phyloP scores from a whole-genome alignment of 495 filamentous ascomycete species.

The Aspergillus kassunensis region DNA sequence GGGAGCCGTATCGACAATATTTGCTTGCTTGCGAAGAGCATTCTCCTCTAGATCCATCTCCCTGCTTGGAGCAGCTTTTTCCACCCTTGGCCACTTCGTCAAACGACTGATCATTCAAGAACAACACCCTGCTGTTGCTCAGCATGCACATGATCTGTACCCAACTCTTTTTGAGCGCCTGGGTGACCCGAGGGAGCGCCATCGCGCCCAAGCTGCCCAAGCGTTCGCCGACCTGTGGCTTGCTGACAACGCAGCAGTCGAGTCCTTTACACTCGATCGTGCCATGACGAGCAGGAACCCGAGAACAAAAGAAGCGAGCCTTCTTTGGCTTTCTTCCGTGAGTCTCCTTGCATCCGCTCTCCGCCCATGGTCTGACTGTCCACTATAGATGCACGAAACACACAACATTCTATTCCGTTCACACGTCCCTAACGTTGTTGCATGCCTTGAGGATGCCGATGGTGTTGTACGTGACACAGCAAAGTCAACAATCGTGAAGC shows the following conservation, averaged over 20 bases:
- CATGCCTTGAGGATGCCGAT: conserved; percentile 85
- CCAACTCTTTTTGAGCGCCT: conserved; percentile 78
- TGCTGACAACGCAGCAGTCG: conserved; percentile 63
- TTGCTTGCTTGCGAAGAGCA: conserved; percentile 66
- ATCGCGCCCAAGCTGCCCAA: conserved; percentile 64
- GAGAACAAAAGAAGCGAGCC: conserved; percentile 73
- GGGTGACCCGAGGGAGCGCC: conserved; percentile 82
- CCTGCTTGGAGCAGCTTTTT: conserved; percentile 72
- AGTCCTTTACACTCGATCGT: conserved; percentile 70
- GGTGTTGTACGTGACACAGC: conserved; percentile 77
- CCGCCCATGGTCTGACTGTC: conserved; percentile 17
- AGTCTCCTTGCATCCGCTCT: conserved; percentile 29
- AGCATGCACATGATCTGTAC: conserved; percentile 59
- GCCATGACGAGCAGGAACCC: conserved; percentile 77
- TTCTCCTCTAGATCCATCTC: conserved; percentile 66
- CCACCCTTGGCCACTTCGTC: conserved; percentile 76
- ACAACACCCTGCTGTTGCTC: conserved; percentile 59
- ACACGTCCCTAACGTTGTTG: conserved; percentile 79
- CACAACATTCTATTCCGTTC: conserved; percentile 71
- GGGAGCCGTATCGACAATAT: conserved; percentile 62
- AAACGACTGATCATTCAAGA: conserved; percentile 82
- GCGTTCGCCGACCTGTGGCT: conserved; percentile 69
- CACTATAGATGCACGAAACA: conserved; percentile 67
- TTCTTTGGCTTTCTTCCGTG: conserved; percentile 74
- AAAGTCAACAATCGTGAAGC: conserved; percentile 73